phyloP scores from a whole-genome alignment of 73 alveolate species.

The Uronychia setigera region DNA sequence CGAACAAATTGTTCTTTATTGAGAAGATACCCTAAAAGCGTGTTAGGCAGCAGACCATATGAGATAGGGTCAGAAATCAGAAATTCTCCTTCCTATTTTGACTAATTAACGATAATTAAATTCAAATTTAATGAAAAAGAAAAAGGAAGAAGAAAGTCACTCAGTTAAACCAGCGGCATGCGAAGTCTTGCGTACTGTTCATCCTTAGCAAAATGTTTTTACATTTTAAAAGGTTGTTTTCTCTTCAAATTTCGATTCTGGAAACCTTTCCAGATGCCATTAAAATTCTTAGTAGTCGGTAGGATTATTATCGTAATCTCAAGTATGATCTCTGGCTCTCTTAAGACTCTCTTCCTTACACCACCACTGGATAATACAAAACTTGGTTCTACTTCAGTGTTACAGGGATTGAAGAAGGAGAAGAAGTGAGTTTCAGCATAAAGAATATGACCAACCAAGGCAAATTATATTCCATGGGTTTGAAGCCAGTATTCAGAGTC shows the following conservation, averaged over 20 bases:
- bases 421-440: slow-evolving; percentile 45
- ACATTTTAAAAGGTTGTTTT: not conserved
- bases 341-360: slow-evolving; percentile 47
- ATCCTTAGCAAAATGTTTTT: not conserved
- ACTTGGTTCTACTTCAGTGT: slow-evolving; percentile 83
- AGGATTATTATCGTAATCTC: not conserved
- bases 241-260: slow-evolving; percentile 33
- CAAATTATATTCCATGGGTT: slow-evolving; percentile 45
- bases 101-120: too few species aligned
- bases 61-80: too few species aligned
- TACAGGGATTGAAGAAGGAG: slow-evolving; percentile 50
- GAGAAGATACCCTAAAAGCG: too few species aligned
- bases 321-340: slow-evolving; percentile 55
- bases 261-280: slow-evolving; percentile 16
- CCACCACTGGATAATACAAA: slow-evolving; percentile 38
- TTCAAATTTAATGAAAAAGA: too few species aligned
- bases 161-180: not conserved
- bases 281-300: not conserved
- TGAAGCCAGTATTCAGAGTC: slow-evolving; percentile 59
- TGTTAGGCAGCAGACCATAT: too few species aligned
- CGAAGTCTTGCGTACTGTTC: not conserved
- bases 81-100: too few species aligned
- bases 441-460: slow-evolving; percentile 72
- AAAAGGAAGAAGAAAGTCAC: too few species aligned
- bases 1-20: too few species aligned